Evolutionary conservation across 129 eudicot genomes (phyloP).

Genomic region (Pulicaria dysenterica): DNA sequence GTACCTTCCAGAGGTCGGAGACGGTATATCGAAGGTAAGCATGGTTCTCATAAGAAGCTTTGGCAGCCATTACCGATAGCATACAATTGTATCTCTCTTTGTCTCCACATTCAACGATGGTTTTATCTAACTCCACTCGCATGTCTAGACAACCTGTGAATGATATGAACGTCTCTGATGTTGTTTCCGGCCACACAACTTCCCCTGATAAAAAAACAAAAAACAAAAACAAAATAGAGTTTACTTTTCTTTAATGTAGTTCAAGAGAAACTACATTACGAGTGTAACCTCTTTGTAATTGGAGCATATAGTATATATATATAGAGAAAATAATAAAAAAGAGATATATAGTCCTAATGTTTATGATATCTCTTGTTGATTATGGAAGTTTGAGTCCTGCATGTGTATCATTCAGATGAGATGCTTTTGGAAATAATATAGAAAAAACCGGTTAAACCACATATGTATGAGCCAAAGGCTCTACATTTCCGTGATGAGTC

Average conservation of each 20-base stretch:
- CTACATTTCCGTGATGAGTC: too few species aligned
- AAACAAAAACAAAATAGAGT: neutral
- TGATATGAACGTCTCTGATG: slow-evolving; percentile 18
- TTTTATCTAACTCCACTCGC: slow-evolving; percentile 28
- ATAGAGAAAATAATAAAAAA: too few species aligned
- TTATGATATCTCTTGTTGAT: too few species aligned
- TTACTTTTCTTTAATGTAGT: neutral
- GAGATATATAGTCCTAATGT: too few species aligned
- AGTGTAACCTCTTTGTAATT: too few species aligned
- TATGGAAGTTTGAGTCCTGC: too few species aligned
- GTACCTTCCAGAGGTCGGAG: slow-evolving; percentile 34
- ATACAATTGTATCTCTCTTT: slow-evolving; percentile 20
- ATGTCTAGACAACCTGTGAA: slow-evolving; percentile 20
- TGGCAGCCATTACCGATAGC: slow-evolving; percentile 31
- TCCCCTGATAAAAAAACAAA: slow-evolving; percentile 24
- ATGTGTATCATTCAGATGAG: too few species aligned
- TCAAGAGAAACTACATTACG: too few species aligned
- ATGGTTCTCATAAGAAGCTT: slow-evolving; percentile 26
- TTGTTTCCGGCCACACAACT: slow-evolving; percentile 17
- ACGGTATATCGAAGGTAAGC: slow-evolving; percentile 24
- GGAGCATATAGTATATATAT: too few species aligned
- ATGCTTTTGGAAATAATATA: too few species aligned
- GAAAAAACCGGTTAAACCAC: too few species aligned
- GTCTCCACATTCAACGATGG: slow-evolving; percentile 17
- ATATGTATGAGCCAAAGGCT: too few species aligned